These are phyloP conservation scores for Globisporangium uncinulatum DNA, from an alignment of 352 stramenopile genomes.

Conservation along the genomic window DNA sequence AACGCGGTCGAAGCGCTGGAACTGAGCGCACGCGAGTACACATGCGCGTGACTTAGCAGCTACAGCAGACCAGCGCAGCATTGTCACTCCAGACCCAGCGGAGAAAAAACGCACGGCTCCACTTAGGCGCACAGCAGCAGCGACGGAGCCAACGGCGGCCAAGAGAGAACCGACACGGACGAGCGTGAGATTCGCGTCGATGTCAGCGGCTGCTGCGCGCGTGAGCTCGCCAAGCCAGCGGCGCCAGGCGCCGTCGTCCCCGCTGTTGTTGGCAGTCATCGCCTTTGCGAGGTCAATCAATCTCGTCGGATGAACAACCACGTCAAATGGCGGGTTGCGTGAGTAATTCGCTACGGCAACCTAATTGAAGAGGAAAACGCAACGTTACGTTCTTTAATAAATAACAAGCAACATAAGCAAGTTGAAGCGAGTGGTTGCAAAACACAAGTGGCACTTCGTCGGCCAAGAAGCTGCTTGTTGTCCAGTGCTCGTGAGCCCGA, in stretches of 20 bases:
- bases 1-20: conserved; percentile 44
- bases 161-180: conserved; percentile 54
- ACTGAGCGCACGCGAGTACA: conserved; percentile 8
- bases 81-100: background rate
- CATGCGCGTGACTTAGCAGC: background rate
- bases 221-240: conserved; percentile 27
- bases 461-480: background rate
- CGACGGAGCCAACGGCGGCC: conserved; percentile 34
- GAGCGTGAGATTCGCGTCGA: conserved; percentile 65
- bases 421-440: no score
- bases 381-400: no score
- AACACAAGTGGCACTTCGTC: no score
- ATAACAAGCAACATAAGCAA: no score
- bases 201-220: conserved; percentile 32
- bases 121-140: conserved; percentile 42
- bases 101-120: conserved; percentile 29
- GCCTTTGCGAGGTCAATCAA: background rate
- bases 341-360: no score
- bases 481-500: background rate
- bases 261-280: background rate
- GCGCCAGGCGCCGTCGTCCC: conserved; percentile 11
- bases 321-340: no score
- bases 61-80: background rate
- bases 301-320: no score
- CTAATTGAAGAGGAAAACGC: no score